phyloP scores from a whole-genome alignment of 495 filamentous ascomycete genomes.

The Parachaetomium inaequale region DNA sequence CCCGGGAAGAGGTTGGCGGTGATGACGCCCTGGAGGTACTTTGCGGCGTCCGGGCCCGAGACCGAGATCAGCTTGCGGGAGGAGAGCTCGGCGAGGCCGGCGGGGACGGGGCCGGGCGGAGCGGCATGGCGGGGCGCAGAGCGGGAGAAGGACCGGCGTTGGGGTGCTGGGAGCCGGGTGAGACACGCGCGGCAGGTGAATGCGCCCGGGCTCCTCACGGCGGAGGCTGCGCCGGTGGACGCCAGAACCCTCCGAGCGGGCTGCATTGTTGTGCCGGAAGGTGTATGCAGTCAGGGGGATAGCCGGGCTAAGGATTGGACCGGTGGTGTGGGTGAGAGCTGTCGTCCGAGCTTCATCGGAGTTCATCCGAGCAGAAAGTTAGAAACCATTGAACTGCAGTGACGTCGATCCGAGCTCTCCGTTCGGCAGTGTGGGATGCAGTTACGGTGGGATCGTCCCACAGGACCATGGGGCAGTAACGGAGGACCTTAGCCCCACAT shows the following conservation, averaged over 20 bases:
- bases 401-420: conserved; percentile 10
- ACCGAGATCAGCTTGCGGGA: conserved; percentile 75
- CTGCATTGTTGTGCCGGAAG: neutral
- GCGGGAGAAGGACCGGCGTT: conserved; percentile 10
- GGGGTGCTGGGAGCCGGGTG: conserved; percentile 17
- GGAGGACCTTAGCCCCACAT: too few species aligned
- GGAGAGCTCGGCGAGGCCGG: conserved; percentile 54
- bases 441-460: too few species aligned
- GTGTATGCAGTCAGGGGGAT: neutral
- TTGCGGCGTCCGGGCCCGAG: conserved; percentile 70
- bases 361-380: too few species aligned
- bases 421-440: too few species aligned
- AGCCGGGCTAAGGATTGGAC: neutral
- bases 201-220: neutral
- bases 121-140: conserved; percentile 13
- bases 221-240: conserved; percentile 2
- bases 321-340: too few species aligned
- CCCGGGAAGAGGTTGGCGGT: conserved; percentile 61
- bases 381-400: neutral
- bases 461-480: too few species aligned
- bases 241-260: conserved; percentile 1
- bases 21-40: conserved; percentile 83
- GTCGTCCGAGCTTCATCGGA: neutral
- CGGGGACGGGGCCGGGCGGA: conserved; percentile 36
- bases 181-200: conserved; percentile 6